These are phyloP conservation scores for Prinsepia uniflora DNA, from an alignment of 306 rosid genomes.

Conservation along the genomic window DNA sequence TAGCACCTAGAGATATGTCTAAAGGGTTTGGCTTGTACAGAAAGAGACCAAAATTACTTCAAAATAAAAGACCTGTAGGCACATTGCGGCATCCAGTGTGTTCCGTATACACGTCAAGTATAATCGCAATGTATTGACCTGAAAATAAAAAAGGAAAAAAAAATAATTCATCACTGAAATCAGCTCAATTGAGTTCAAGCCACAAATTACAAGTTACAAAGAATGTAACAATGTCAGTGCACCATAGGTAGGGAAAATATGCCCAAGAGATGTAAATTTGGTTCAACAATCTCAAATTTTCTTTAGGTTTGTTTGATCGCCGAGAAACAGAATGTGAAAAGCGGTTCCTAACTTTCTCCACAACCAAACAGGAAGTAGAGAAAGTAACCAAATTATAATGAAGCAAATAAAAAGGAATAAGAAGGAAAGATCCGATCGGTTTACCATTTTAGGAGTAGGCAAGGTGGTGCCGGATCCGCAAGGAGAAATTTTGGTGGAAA, in stretches of 20 bases:
- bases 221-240: not conserved
- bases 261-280: not conserved
- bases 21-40: not conserved
- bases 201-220: not conserved
- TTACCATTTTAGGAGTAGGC: slow-evolving; percentile 20
- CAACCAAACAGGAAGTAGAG: slow-evolving; percentile 9
- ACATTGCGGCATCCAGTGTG: slow-evolving; percentile 95
- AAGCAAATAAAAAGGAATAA: not conserved
- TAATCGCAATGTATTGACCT: slow-evolving; percentile 65
- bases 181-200: not conserved
- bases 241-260: not conserved
- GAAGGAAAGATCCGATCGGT: not conserved
- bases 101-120: slow-evolving; percentile 84
- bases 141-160: slow-evolving; percentile 3
- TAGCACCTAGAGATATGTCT: not conserved
- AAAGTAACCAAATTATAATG: not conserved
- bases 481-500: not conserved
- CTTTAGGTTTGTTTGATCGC: not conserved
- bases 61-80: slow-evolving; percentile 62
- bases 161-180: not conserved
- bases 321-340: slow-evolving; percentile 1
- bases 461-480: not conserved
- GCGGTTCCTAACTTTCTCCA: slow-evolving; percentile 2
- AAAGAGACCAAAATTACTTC: not conserved
- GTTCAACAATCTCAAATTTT: not conserved